Evolutionary conservation across 352 stramenopile species (phyloP).

Genomic region (Phytophthora tentaculata): DNA sequence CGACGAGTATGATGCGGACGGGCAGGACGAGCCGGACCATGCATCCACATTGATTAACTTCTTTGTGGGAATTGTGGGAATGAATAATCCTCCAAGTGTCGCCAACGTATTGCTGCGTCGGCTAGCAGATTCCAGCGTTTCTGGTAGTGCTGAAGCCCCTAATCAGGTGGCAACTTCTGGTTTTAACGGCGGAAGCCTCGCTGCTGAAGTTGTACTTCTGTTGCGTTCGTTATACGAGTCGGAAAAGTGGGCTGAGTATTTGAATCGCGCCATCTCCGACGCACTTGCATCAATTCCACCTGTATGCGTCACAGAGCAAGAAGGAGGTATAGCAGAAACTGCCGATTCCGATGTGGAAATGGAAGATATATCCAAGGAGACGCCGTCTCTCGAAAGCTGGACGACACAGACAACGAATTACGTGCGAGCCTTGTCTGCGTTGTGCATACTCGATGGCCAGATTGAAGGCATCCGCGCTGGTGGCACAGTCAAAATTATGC

Average conservation of each 20-base stretch:
- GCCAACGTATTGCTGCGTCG: slow-evolving; percentile 60
- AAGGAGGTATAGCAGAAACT: slow-evolving; percentile 14
- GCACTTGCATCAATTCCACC: slow-evolving; percentile 59
- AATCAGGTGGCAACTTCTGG: slow-evolving; percentile 24
- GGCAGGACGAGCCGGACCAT: slow-evolving; percentile 54
- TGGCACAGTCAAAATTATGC: slow-evolving; percentile 86
- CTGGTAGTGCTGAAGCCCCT: slow-evolving; percentile 1
- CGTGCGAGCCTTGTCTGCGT: slow-evolving; percentile 70
- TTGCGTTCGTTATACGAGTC: slow-evolving; percentile 84
- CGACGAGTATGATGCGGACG: slow-evolving; percentile 75
- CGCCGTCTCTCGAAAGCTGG: slow-evolving; percentile 63
- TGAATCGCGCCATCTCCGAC: slow-evolving; percentile 68
- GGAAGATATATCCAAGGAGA: slow-evolving; percentile 76
- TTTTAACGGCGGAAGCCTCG: slow-evolving; percentile 53
- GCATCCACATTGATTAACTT: slow-evolving; percentile 76
- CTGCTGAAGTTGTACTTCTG: slow-evolving; percentile 80
- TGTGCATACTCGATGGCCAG: slow-evolving; percentile 86
- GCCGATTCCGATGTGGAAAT: slow-evolving; percentile 84
- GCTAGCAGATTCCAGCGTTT: slow-evolving; percentile 14
- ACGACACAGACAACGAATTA: slow-evolving; percentile 55
- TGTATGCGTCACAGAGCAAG: slow-evolving; percentile 48
- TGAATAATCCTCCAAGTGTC: slow-evolving; percentile 74
- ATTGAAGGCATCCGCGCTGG: slow-evolving; percentile 85
- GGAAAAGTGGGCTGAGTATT: slow-evolving; percentile 68
- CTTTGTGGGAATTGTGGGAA: slow-evolving; percentile 78